A percentile compares a stretch with the other conserved stretches of the same genome.
These are phyloP conservation scores for Blastobotrys serpentis DNA, from an alignment of 1,139 yeast species.

Conservation along the genomic window DNA sequence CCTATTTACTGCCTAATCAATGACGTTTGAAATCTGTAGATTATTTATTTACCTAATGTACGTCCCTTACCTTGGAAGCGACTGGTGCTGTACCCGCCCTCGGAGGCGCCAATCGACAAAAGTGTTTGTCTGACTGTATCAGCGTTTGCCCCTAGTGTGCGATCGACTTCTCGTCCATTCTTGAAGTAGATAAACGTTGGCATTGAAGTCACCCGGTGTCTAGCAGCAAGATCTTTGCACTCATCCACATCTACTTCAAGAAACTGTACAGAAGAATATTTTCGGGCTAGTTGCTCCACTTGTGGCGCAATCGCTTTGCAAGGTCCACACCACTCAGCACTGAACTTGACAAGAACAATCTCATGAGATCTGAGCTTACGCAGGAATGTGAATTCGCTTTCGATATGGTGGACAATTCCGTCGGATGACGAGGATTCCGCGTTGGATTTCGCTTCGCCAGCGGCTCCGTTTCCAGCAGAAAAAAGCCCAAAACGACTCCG, in stretches of 20 bases:
- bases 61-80: constrained; percentile 27
- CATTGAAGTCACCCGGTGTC: constrained; percentile 63
- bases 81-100: constrained; percentile 13
- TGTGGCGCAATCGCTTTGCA: constrained; percentile 93
- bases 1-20: no score
- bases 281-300: constrained; percentile 65
- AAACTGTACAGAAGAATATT: constrained; percentile 47
- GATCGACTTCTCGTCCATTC: constrained; percentile 60
- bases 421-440: no score
- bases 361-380: constrained; percentile 21
- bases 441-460: no score
- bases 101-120: no score
- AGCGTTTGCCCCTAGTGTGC: constrained; percentile 72
- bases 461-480: no score
- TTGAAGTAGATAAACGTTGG: constrained; percentile 54
- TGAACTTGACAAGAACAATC: constrained; percentile 74
- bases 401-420: no score
- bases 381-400: constrained; percentile 22
- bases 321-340: constrained; percentile 96
- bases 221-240: constrained; percentile 58
- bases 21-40: no score
- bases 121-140: constrained; percentile 20
- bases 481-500: no score
- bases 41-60: constrained; percentile 10
- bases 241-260: constrained; percentile 69